phyloP scores from a whole-genome alignment of 345 rosid genomes.

The Carallia pectinifolia region DNA sequence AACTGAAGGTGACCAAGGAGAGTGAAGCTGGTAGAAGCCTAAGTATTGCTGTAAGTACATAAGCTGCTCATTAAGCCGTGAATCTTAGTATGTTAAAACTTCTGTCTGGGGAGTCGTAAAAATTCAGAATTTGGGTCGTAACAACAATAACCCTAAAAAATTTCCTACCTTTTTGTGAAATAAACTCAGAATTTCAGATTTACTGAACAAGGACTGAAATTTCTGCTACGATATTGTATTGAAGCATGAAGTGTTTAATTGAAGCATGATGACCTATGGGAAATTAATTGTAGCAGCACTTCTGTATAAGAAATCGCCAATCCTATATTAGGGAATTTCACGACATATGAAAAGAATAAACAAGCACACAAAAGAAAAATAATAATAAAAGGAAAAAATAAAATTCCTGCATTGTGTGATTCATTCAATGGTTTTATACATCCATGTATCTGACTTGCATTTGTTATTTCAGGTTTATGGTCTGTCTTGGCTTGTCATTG shows the following conservation, averaged over 20 bases:
- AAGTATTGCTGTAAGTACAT: constrained; percentile 61
- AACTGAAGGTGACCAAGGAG: constrained; percentile 54
- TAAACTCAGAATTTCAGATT: background rate
- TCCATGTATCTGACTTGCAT: constrained; percentile 11
- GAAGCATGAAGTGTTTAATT: background rate
- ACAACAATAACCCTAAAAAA: background rate
- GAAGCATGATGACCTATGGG: background rate
- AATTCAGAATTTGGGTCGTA: too few relatives aligned
- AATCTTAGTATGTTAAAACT: too few relatives aligned
- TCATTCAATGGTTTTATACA: background rate
- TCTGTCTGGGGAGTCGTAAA: too few relatives aligned
- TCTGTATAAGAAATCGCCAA: too few relatives aligned
- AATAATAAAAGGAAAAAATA: too few relatives aligned
- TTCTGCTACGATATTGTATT: background rate
- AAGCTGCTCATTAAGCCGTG: background rate
- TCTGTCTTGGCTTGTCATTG: constrained; percentile 89
- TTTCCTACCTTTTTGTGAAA: background rate
- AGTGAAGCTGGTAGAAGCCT: constrained; percentile 53
- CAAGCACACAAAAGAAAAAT: too few relatives aligned
- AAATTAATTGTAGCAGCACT: background rate
- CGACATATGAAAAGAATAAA: too few relatives aligned
- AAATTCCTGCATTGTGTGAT: background rate
- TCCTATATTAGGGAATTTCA: too few relatives aligned
- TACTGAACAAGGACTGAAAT: background rate
- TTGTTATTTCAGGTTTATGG: constrained; percentile 64